phyloP scores from a whole-genome alignment of 345 rosid species.

The Dipteronia dyeriana region DNA sequence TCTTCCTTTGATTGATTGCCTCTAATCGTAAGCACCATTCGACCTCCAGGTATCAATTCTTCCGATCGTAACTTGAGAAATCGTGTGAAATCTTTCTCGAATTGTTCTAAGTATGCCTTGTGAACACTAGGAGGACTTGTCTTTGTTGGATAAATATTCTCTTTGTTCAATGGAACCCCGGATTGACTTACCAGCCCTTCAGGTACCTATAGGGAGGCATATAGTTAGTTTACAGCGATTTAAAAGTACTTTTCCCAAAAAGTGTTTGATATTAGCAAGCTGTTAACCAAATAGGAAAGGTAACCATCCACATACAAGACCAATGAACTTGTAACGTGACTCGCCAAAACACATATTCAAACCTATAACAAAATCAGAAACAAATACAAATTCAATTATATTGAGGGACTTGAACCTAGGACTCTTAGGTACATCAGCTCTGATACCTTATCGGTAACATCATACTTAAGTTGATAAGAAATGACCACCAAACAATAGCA shows the following conservation, averaged over 20 bases:
- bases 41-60: slow-evolving; percentile 20
- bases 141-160: background rate
- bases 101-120: slow-evolving; percentile 18
- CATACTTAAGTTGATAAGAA: too few species aligned
- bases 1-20: background rate
- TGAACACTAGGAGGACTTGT: slow-evolving; percentile 13
- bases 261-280: too few species aligned
- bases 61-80: slow-evolving; percentile 17
- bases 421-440: too few species aligned
- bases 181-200: background rate
- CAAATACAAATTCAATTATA: too few species aligned
- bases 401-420: too few species aligned
- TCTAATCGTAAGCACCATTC: slow-evolving; percentile 15
- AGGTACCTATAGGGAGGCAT: slow-evolving; percentile 12
- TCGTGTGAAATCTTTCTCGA: slow-evolving; percentile 14
- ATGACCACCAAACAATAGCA: too few species aligned
- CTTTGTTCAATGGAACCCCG: slow-evolving; percentile 9
- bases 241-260: background rate
- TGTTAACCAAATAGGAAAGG: too few species aligned
- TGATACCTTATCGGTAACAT: too few species aligned
- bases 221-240: background rate
- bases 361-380: too few species aligned
- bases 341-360: too few species aligned
- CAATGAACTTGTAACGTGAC: too few species aligned
- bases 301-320: too few species aligned